Conservation (phyloP, 2,329 filamentous ascomycete species). For the Lecanicillium sp. region DNA sequence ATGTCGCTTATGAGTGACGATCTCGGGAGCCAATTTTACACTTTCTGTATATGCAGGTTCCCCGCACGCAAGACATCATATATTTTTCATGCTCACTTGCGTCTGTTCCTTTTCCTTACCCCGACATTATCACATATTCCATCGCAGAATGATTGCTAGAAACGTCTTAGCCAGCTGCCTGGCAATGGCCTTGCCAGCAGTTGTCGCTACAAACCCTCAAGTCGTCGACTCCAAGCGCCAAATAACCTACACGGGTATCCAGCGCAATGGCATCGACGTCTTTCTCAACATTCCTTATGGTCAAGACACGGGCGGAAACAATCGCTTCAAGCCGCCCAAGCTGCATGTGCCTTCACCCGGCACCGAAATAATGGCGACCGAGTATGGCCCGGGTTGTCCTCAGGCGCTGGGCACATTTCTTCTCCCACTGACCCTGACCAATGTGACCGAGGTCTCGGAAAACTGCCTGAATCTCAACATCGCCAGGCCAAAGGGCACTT, state of each 20-base stretch:
- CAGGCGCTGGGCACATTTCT: slow-evolving; percentile 25
- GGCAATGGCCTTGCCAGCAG: too few relatives aligned
- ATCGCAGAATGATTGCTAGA: too few relatives aligned
- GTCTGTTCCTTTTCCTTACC: too few relatives aligned
- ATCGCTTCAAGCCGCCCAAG: slow-evolving; percentile 37
- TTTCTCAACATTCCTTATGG: slow-evolving; percentile 40
- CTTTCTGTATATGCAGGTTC: too few relatives aligned
- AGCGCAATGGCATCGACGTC: slow-evolving; percentile 34
- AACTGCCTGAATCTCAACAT: slow-evolving; percentile 28
- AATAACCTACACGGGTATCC: slow-evolving; percentile 30
- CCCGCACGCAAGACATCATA: too few relatives aligned
- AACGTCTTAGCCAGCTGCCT: too few relatives aligned
- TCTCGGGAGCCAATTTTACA: too few relatives aligned
- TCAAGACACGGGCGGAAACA: slow-evolving; percentile 33
- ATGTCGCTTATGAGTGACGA: too few relatives aligned
- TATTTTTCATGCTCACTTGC: too few relatives aligned
- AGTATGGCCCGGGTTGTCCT: slow-evolving; percentile 35
- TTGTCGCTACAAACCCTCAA: too few relatives aligned
- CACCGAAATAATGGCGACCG: slow-evolving; percentile 26
- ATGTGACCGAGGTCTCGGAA: slow-evolving; percentile 29
- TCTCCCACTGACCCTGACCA: slow-evolving; percentile 22
- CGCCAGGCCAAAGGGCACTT: slow-evolving; percentile 19
- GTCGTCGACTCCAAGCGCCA: too few relatives aligned
- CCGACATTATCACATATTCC: too few relatives aligned
- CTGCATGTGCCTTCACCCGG: slow-evolving; percentile 22